Evolutionary conservation across 345 rosid genomes (phyloP).

Genomic region (Eucalyptus decipiens): DNA sequence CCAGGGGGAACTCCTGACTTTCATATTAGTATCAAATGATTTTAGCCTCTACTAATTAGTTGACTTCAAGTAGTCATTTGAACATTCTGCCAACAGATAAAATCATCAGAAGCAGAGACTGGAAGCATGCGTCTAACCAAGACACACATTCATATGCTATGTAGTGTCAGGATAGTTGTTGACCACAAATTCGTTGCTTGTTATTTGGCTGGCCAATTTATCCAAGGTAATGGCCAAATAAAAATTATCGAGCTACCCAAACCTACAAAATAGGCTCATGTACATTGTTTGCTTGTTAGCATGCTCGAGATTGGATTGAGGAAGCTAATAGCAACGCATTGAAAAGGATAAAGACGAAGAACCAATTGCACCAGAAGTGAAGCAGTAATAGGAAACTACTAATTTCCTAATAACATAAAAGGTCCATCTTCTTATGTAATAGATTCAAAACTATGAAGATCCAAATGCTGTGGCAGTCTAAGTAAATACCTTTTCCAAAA

Average conservation of each 20-base stretch:
- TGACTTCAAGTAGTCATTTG: background rate
- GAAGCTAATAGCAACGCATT: background rate
- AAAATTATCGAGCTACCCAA: background rate
- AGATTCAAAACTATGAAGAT: background rate
- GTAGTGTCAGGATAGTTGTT: background rate
- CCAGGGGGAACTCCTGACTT: background rate
- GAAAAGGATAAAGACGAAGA: background rate
- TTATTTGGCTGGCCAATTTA: background rate
- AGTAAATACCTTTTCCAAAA: constrained; percentile 63
- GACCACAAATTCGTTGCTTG: background rate
- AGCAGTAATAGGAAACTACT: background rate
- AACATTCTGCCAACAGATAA: background rate
- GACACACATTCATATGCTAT: background rate
- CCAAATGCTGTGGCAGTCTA: background rate
- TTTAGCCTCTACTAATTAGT: background rate
- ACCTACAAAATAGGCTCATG: background rate
- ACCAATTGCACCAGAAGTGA: too few species aligned
- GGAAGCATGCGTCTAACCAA: background rate
- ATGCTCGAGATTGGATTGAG: background rate
- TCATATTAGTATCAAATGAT: background rate
- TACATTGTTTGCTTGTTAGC: background rate
- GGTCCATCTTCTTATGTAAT: background rate
- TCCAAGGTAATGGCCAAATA: background rate
- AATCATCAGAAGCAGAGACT: background rate
- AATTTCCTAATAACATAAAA: background rate